Base-by-base conservation (phyloP, 176 grass and related monocot genomes). In the Aegilops umbellulata region DNA sequence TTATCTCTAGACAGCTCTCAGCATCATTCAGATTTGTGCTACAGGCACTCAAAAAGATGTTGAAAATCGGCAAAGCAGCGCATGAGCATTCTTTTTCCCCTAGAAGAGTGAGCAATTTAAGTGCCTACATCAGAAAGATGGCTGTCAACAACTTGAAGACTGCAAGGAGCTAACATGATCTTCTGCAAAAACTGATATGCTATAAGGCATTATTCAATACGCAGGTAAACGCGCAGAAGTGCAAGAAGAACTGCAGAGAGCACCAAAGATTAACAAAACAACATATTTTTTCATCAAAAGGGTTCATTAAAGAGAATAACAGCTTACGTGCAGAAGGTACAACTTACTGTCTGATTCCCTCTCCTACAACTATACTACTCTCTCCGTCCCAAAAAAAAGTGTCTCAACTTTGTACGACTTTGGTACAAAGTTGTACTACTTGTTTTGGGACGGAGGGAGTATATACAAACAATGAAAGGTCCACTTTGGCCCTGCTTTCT, bases 41-140 rank as follows among this genome's bases (percentile, higher is more conserved):
- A 20, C 81, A 92, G 11, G 65, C 75, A 85, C 80, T 91, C 86
- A 95, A 86, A 80, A 95, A 87, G 77, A 92, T 89, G 83, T 98
- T 98, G 79, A 94, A 98, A 83, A 88, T 86, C 16, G 96, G 88
- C 69, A 95, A 78, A 51, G 4, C 36, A 84, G 31, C 35, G 44
- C 83, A n/a, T 36, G 35, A 46, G 65, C 20, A 58, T 66, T 92
- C 86, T 89, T 90, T 91, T 86, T 94, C 90, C 60, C 31, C 84
- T 11, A 95, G 82, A 88, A 91, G 79, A 80, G 75, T 62, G 75
- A 98, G 85, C 83, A 84, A 91, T 58, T 88, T 76, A 77, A 98
- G 80, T 47, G 93, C 96, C 93, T 95, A 67, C 65, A 82, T 35
- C 65, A 77, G 64, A 86, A 63, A 84, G 19, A 86, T 46, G 25